These are phyloP conservation scores for Coleophoma crateriformis DNA, from an alignment of 2,329 filamentous ascomycete species.

Conservation along the genomic window DNA sequence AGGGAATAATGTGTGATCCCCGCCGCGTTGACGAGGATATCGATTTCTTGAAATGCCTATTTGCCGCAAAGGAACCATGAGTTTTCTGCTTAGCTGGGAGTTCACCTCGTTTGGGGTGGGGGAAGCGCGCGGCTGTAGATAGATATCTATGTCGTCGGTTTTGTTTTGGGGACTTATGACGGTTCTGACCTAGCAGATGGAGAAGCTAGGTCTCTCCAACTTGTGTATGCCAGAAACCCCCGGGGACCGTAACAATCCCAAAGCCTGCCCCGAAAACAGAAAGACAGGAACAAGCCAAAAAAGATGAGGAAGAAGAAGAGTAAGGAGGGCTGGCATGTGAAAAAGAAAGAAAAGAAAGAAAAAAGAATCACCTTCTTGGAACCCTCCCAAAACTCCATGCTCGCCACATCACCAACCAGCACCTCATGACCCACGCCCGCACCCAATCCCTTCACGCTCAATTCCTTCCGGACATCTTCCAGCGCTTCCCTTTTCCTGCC, in stretches of 20 bases:
- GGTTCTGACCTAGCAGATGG: background rate
- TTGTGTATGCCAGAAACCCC: background rate
- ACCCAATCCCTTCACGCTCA: no score
- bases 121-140: background rate
- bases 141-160: background rate
- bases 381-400: constrained; percentile 18
- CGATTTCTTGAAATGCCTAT: constrained; percentile 25
- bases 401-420: constrained; percentile 22
- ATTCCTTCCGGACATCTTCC: no score
- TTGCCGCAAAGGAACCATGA: background rate
- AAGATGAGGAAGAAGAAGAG: background rate
- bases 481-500: constrained; percentile 54
- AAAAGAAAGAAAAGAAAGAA: background rate
- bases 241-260: background rate
- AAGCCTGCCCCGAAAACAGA: background rate
- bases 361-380: constrained; percentile 5
- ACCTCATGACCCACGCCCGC: constrained; percentile 8
- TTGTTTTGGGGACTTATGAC: background rate
- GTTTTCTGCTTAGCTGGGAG: background rate
- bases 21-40: constrained; percentile 74
- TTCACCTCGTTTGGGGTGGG: background rate
- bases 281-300: no score
- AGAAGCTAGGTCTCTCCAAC: no score
- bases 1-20: constrained; percentile 64
- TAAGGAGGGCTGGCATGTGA: background rate